These are phyloP conservation scores for Stephanodiscus minutulus DNA, from an alignment of 108 stramenopile species.

Conservation along the genomic window DNA sequence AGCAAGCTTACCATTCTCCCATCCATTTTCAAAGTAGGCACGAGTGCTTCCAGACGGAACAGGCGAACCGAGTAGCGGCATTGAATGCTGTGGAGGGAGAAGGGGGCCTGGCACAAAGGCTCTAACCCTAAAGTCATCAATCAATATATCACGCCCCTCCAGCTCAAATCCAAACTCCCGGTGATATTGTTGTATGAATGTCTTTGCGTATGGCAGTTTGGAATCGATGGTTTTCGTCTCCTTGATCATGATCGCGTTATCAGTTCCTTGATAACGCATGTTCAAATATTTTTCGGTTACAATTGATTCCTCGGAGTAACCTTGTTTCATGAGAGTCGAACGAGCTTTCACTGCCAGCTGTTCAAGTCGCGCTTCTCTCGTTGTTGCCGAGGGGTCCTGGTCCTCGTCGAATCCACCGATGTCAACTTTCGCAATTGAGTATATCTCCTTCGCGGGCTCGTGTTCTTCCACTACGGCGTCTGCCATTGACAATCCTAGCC, in stretches of 20 bases:
- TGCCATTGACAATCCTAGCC: slow-evolving; percentile 76
- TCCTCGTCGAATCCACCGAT: slow-evolving; percentile 38
- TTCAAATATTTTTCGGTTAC: slow-evolving; percentile 82
- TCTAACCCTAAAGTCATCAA: slow-evolving; percentile 97
- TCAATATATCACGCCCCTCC: slow-evolving; percentile 79
- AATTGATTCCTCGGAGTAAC: slow-evolving; percentile 69
- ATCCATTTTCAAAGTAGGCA: slow-evolving; percentile 93
- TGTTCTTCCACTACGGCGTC: slow-evolving; percentile 95
- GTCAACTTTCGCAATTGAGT: slow-evolving; percentile 38
- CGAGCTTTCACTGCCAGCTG: slow-evolving; percentile 63
- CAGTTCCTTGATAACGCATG: slow-evolving; percentile 95
- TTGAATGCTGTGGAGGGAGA: slow-evolving; percentile 45
- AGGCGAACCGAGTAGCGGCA: slow-evolving; percentile 51
- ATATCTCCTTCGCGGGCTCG: slow-evolving; percentile 85
- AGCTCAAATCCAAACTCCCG: slow-evolving; percentile 96
- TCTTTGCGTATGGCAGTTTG: slow-evolving; percentile 57
- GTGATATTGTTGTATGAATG: slow-evolving; percentile 73
- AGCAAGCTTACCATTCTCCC: slow-evolving; percentile 49
- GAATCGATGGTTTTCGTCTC: slow-evolving; percentile 13
- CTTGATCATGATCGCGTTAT: slow-evolving; percentile 92
- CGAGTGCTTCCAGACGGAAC: slow-evolving; percentile 55
- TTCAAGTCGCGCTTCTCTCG: slow-evolving; percentile 63
- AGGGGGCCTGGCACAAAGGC: slow-evolving; percentile 82
- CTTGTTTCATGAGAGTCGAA: slow-evolving; percentile 74
- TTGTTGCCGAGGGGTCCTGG: slow-evolving; percentile 44